Conservation (phyloP, 352 stramenopile genomes). For the Phytophthora pisi region DNA sequence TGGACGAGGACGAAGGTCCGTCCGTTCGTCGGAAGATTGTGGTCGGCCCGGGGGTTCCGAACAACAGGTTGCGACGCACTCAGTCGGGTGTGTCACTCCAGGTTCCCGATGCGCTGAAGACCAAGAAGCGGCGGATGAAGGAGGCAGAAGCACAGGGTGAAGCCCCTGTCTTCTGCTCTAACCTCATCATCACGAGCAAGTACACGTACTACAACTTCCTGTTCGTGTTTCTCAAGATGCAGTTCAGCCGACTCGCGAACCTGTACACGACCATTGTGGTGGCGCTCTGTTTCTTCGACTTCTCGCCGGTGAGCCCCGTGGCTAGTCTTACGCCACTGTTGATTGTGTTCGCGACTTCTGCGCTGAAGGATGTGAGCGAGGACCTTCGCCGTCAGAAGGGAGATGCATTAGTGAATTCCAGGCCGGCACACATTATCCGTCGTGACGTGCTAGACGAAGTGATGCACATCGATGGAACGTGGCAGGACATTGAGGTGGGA, state of each 20-base stretch:
- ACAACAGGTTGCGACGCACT: conserved; percentile 24
- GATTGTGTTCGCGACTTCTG: conserved; percentile 90
- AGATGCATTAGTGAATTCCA: conserved; percentile 81
- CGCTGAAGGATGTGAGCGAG: conserved; percentile 86
- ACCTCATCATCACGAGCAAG: conserved; percentile 88
- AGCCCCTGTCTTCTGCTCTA: conserved; percentile 61
- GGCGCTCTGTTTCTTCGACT: conserved; percentile 89
- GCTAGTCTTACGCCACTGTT: conserved; percentile 85
- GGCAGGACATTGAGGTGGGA: conserved; percentile 87
- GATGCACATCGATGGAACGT: conserved; percentile 73
- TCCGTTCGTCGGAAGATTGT: conserved; percentile 51
- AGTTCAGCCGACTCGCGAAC: conserved; percentile 90
- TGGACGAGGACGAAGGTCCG: conserved; percentile 46
- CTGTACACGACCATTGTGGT: conserved; percentile 91
- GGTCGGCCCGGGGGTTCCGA: conserved; percentile 38
- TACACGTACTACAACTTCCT: conserved; percentile 92
- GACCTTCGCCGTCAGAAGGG: conserved; percentile 82
- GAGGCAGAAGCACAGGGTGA: conserved; percentile 34
- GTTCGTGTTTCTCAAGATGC: conserved; percentile 91
- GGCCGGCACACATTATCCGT: conserved; percentile 75
- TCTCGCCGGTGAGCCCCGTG: conserved; percentile 84
- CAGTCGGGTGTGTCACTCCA: conserved; percentile 29
- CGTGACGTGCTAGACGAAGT: conserved; percentile 58
- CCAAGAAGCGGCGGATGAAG: conserved; percentile 33
- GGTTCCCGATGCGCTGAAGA: conserved; percentile 33